phyloP scores from a whole-genome alignment of 805 yeast species.

The Kregervanrija fluxuum region DNA sequence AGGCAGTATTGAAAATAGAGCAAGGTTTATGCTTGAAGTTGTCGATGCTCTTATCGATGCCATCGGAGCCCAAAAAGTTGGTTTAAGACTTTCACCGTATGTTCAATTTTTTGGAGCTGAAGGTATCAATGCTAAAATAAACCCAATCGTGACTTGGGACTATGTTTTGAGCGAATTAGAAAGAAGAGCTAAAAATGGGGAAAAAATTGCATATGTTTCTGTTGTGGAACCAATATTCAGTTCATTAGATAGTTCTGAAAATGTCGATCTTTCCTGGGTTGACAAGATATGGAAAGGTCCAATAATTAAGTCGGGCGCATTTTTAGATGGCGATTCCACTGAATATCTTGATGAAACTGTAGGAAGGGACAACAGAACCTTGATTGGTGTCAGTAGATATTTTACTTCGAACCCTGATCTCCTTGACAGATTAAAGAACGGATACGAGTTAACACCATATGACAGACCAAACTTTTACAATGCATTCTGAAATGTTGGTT shows the following conservation, averaged over 20 bases:
- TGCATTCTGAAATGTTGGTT: slow-evolving; percentile 8
- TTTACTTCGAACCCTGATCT: slow-evolving; percentile 41
- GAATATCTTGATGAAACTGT: slow-evolving; percentile 6
- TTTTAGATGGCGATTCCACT: slow-evolving; percentile 20
- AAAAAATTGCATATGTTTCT: slow-evolving; percentile 22
- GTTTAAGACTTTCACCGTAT: slow-evolving; percentile 43
- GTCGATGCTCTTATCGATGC: slow-evolving; percentile 43
- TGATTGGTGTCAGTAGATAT: slow-evolving; percentile 34
- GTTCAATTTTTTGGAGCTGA: slow-evolving; percentile 25
- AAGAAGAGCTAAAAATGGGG: slow-evolving; percentile 27
- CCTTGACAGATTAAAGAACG: slow-evolving; percentile 30
- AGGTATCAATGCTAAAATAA: slow-evolving; percentile 20
- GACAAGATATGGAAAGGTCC: slow-evolving; percentile 15
- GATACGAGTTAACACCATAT: slow-evolving; percentile 29
- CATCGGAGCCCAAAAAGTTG: slow-evolving; percentile 44
- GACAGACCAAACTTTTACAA: slow-evolving; percentile 34
- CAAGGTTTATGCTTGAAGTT: slow-evolving; percentile 36
- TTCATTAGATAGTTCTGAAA: slow-evolving; percentile 24
- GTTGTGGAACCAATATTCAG: slow-evolving; percentile 71
- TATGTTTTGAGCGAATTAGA: slow-evolving; percentile 35
- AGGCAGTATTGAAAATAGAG: slow-evolving; percentile 36
- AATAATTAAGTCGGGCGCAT: slow-evolving; percentile 19
- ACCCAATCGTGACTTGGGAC: slow-evolving; percentile 25
- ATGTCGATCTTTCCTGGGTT: slow-evolving; percentile 12
- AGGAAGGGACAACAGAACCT: slow-evolving; percentile 33